Evolutionary conservation across 148 eudicot genomes (phyloP).

Genomic region (Rhododendron molle): DNA sequence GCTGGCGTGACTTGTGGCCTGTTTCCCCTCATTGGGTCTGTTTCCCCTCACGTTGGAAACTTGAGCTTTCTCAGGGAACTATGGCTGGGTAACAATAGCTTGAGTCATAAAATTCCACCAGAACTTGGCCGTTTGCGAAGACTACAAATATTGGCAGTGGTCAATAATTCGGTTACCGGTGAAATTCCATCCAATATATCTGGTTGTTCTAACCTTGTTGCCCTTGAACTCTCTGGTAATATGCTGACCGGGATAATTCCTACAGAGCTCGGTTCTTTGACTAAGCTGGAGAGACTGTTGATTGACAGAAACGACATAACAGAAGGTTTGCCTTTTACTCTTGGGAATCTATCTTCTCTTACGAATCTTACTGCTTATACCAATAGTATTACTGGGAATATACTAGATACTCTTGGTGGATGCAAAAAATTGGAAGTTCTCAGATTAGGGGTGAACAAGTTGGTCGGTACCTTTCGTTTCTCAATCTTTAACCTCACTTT

Average conservation of each 20-base stretch:
- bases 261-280: background rate
- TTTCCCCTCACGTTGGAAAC: background rate
- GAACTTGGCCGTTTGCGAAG: background rate
- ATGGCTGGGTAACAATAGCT: background rate
- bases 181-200: background rate
- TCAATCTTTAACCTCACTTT: background rate
- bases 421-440: too few relatives aligned
- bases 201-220: background rate
- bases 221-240: background rate
- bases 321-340: background rate
- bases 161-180: background rate
- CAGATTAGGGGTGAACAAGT: background rate
- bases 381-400: background rate
- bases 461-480: background rate
- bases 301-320: background rate
- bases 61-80: background rate
- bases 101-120: too few relatives aligned
- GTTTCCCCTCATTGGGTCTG: background rate
- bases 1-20: too few relatives aligned
- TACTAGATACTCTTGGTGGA: background rate
- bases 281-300: background rate
- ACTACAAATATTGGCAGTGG: background rate
- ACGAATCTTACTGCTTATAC: fast-evolving
- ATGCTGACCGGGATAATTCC: background rate
- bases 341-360: background rate